Evolutionary conservation across 352 stramenopile species (phyloP), one percentile per base, ranked within the genome.

Genomic region (Phytophthora constricta): DNA sequence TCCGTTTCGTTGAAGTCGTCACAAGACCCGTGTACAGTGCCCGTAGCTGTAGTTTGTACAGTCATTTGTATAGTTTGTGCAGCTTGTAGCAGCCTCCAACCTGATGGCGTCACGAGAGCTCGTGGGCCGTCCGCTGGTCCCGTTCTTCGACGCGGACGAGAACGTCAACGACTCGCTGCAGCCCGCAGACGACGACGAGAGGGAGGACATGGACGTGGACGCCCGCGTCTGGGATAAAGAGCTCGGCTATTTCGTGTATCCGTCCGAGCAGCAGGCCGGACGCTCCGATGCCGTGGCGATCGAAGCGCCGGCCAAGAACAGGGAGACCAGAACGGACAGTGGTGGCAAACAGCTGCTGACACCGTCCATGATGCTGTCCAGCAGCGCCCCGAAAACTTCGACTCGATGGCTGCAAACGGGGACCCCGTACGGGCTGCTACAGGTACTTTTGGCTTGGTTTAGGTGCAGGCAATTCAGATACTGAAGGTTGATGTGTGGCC

Each of bases 181-280:
- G 10, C 39, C 86, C 3, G 72, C 77, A 56, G 67, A 72, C 41
- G 54, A 73, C 48, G 57, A 74, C 26, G 74, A 74, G 53, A 70
- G 74, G 43, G 84, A 93, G 33, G 66, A 79, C 20, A 79, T 93
- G 41, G 84, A 95, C 50, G 74, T 95, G 23, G 86, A 95, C 51
- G 86, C 86, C n/a, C 86, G 86, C 19, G 86, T 95, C 3, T 95
- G 86, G 86, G 86, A 95, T 69, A 87, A 87, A 53, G 74, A 89
- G 22, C 80, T 92, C 20, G 86, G 86, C 25, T 95, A 95, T 58
- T 95, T 95, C 50, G 86, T 91, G 67, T 95, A 95, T 69, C 86
- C 86, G 14, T 80, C 59, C 7, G 81, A 86, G 27, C 56, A 82
- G 56, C 49, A 67, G 13, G 34, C 50, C 31, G 52, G 39, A 58